phyloP scores from a whole-genome alignment of 75 land plant species.

The Picea glauca region DNA sequence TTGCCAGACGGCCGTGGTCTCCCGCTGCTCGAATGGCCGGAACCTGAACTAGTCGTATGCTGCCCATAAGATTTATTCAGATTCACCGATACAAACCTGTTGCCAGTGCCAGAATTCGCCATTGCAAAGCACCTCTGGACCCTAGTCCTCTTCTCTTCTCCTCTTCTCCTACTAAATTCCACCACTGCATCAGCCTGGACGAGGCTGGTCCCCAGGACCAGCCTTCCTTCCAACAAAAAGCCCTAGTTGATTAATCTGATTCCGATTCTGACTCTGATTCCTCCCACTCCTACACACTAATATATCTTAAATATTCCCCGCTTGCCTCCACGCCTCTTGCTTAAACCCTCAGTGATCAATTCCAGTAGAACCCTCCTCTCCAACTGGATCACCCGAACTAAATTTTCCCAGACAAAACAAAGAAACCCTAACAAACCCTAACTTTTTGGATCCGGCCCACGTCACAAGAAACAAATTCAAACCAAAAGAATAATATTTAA shows the following conservation, averaged over 20 bases:
- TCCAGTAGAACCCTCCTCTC: background rate
- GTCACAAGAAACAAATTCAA: background rate
- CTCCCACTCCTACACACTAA: background rate
- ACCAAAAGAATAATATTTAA: background rate
- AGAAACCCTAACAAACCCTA: background rate
- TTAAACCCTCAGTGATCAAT: background rate
- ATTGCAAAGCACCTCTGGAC: slow-evolving; percentile 13
- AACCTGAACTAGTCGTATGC: slow-evolving; percentile 10
- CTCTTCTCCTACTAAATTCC: background rate
- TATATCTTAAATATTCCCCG: background rate
- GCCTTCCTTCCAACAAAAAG: slow-evolving; percentile 9
- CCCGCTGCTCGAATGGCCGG: slow-evolving; percentile 7
- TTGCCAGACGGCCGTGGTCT: slow-evolving; percentile 16
- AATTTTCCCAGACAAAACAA: too few relatives aligned
- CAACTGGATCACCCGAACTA: background rate
- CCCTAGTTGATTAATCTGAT: background rate
- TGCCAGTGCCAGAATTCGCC: slow-evolving; percentile 49
- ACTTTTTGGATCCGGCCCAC: background rate
- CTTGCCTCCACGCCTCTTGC: background rate
- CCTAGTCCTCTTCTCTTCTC: background rate
- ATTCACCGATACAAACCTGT: slow-evolving; percentile 83
- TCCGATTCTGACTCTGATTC: background rate
- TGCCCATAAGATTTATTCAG: slow-evolving; percentile 83
- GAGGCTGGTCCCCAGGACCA: slow-evolving; percentile 5
- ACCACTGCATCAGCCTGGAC: slow-evolving; percentile 7